A percentile compares a stretch with the other conserved stretches of the same genome.
These are phyloP conservation scores for Hagleromyces aurorensis DNA, from an alignment of 805 yeast species.

Conservation along the genomic window DNA sequence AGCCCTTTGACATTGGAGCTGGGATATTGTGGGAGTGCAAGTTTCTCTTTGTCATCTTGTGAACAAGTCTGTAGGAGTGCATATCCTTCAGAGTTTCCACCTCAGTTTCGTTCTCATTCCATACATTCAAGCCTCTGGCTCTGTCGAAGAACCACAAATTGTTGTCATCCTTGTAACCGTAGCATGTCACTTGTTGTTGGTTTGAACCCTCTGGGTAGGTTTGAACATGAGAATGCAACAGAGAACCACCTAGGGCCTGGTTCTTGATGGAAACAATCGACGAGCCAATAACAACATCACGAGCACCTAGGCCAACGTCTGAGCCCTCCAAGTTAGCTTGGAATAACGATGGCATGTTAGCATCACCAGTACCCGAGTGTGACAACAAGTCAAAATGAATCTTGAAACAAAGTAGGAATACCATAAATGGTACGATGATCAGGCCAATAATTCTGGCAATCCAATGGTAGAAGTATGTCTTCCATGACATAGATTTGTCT, in stretches of 20 bases:
- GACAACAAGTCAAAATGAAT: slow-evolving; percentile 66
- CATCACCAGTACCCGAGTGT: slow-evolving; percentile 76
- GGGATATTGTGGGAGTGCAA: slow-evolving; percentile 75
- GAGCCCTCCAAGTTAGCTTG: slow-evolving; percentile 70
- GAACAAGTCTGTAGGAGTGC: slow-evolving; percentile 62
- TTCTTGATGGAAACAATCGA: slow-evolving; percentile 41
- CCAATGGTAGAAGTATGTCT: slow-evolving; percentile 55
- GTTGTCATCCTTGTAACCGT: slow-evolving; percentile 81
- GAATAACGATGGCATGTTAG: slow-evolving; percentile 70
- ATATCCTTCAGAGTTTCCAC: slow-evolving; percentile 46
- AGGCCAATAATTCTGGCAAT: slow-evolving; percentile 54
- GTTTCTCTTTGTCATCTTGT: slow-evolving; percentile 61
- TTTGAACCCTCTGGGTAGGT: slow-evolving; percentile 83
- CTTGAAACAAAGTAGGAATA: slow-evolving; percentile 62
- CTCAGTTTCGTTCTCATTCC: slow-evolving; percentile 26
- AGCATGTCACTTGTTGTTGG: slow-evolving; percentile 93
- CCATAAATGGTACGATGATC: slow-evolving; percentile 52
- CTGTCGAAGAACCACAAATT: slow-evolving; percentile 73
- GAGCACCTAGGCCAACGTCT: slow-evolving; percentile 56
- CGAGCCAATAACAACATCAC: slow-evolving; percentile 61
- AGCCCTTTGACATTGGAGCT: slow-evolving; percentile 61
- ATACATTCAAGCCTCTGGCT: slow-evolving; percentile 36
- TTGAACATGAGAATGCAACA: slow-evolving; percentile 84
- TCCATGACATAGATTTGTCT: slow-evolving; percentile 47
- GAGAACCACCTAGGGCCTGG: slow-evolving; percentile 67